Evolutionary conservation across 1,284 basidiomycete genomes (phyloP).

Genomic region (Irpex sp.): DNA sequence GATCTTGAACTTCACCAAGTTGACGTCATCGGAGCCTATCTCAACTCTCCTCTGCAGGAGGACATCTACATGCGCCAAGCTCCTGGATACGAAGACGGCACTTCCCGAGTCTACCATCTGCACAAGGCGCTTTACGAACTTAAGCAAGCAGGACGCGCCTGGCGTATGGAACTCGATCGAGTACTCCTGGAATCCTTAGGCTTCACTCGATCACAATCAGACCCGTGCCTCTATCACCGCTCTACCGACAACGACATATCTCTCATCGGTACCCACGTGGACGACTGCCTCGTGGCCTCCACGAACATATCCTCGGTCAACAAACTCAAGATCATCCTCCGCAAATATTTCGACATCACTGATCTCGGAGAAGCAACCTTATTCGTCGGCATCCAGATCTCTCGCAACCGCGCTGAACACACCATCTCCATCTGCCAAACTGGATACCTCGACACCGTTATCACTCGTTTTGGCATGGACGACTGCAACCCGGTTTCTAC

Average conservation of each 20-base stretch:
- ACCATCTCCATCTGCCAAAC: conserved; percentile 22
- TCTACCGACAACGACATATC: not conserved
- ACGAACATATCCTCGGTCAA: not conserved
- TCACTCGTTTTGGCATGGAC: conserved; percentile 16
- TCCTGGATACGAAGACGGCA: conserved; percentile 24
- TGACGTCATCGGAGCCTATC: not conserved
- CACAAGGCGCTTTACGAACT: conserved; percentile 25
- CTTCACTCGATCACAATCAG: conserved; percentile 12
- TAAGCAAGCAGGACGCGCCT: conserved; percentile 26
- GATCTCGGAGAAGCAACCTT: conserved; percentile 18
- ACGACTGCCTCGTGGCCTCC: conserved; percentile 17
- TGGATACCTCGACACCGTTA: conserved; percentile 20
- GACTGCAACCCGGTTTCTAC: conserved; percentile 15
- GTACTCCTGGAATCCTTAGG: conserved; percentile 5
- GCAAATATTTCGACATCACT: conserved; percentile 19
- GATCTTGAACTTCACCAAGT: not conserved
- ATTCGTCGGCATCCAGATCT: conserved; percentile 26
- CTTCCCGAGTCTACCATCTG: conserved; percentile 13
- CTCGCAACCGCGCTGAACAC: conserved; percentile 15
- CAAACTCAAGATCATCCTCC: conserved; percentile 12
- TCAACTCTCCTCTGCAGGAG: conserved; percentile 29
- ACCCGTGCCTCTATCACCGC: conserved; percentile 17
- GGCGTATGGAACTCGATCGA: conserved; percentile 20
- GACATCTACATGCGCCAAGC: conserved; percentile 36
- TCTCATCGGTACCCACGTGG: conserved; percentile 20